Evolutionary conservation across 345 rosid species (phyloP).

Genomic region (Boechera divaricarpa): DNA sequence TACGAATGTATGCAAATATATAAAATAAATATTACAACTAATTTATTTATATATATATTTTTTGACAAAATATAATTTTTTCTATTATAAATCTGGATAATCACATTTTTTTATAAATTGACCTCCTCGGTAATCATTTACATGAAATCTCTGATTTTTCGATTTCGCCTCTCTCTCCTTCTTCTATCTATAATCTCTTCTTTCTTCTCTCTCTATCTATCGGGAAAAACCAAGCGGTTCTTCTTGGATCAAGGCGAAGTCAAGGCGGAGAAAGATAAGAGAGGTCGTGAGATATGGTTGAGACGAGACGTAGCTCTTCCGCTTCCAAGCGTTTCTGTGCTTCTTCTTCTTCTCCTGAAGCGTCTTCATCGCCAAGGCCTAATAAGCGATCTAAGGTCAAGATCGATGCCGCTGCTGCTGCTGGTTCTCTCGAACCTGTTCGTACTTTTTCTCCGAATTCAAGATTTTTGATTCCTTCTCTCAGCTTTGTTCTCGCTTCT

Average conservation of each 20-base stretch:
- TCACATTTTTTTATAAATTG: constrained; percentile 26
- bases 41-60: too few relatives aligned
- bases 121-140: constrained; percentile 39
- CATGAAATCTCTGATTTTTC: constrained; percentile 40
- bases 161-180: constrained; percentile 31
- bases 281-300: constrained; percentile 66
- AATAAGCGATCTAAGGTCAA: constrained; percentile 82
- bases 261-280: constrained; percentile 25
- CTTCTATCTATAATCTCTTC: constrained; percentile 35
- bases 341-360: constrained; percentile 52
- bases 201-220: constrained; percentile 7
- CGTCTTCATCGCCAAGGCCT: constrained; percentile 55
- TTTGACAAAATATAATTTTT: too few relatives aligned
- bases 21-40: too few relatives aligned
- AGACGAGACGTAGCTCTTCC: constrained; percentile 90
- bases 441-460: background rate
- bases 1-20: background rate
- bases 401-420: constrained; percentile 24
- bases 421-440: background rate
- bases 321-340: constrained; percentile 80
- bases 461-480: background rate
- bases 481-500: background rate
- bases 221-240: constrained; percentile 40
- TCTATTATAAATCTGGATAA: background rate
- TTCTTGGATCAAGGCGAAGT: constrained; percentile 58